These are phyloP conservation scores for Daphne laureola DNA, from an alignment of 441 rosid genomes.

Conservation along the genomic window DNA sequence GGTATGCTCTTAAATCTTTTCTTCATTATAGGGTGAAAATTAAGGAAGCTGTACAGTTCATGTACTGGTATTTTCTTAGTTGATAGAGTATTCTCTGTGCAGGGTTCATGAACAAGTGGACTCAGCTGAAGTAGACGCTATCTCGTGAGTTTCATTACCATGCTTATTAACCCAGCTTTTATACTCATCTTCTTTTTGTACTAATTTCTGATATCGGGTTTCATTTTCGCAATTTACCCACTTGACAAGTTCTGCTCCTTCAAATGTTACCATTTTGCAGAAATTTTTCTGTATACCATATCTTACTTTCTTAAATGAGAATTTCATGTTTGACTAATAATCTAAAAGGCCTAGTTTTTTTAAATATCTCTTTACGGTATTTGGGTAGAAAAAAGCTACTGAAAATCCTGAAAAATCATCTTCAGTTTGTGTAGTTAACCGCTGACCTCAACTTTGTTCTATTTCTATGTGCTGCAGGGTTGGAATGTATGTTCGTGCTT, in stretches of 20 bases:
- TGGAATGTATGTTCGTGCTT: slow-evolving; percentile 83
- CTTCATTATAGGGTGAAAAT: neutral
- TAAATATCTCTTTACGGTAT: neutral
- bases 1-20: slow-evolving; percentile 29
- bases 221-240: no score
- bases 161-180: neutral
- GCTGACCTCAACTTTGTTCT: neutral
- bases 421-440: neutral
- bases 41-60: neutral
- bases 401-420: no score
- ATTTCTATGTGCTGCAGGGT: slow-evolving; percentile 29
- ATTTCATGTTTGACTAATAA: no score
- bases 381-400: neutral
- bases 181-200: neutral
- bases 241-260: neutral
- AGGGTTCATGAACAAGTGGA: slow-evolving; percentile 88
- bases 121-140: slow-evolving; percentile 62
- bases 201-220: no score
- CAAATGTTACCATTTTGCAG: neutral
- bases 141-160: slow-evolving; percentile 36
- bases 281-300: neutral
- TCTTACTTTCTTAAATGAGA: no score
- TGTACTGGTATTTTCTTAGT: slow-evolving; percentile 2
- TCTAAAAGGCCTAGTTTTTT: no score
- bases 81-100: slow-evolving; percentile 15